Conservation (phyloP, 768 basidiomycete genomes). For the Hygrocybe punicea region DNA sequence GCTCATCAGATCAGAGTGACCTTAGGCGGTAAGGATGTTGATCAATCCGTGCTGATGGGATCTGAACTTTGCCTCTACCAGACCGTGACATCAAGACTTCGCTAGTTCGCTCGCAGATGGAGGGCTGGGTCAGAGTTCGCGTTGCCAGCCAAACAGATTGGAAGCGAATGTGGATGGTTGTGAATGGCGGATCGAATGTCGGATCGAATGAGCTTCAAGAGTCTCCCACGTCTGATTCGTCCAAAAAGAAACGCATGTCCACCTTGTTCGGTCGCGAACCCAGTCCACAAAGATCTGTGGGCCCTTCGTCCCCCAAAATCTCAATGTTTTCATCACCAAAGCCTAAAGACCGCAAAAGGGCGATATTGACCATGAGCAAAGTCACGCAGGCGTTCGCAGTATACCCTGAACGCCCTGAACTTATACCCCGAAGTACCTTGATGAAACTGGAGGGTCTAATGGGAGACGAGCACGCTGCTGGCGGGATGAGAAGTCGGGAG, state of each 20-base stretch:
- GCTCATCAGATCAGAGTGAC: slow-evolving; percentile 86
- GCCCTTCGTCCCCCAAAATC: slow-evolving; percentile 41
- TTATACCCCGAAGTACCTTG: slow-evolving; percentile 84
- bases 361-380: slow-evolving; percentile 63
- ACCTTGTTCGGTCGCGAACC: slow-evolving; percentile 57
- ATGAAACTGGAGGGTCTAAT: slow-evolving; percentile 89
- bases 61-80: slow-evolving; percentile 17
- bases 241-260: slow-evolving; percentile 60
- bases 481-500: slow-evolving; percentile 62
- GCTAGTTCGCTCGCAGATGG: slow-evolving; percentile 69
- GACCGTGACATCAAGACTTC: slow-evolving; percentile 56
- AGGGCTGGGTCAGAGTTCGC: slow-evolving; percentile 88
- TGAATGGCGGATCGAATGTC: slow-evolving; percentile 51
- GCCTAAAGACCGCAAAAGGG: slow-evolving; percentile 69
- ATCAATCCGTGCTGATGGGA: neutral
- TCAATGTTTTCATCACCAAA: slow-evolving; percentile 62
- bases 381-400: slow-evolving; percentile 89
- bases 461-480: slow-evolving; percentile 71
- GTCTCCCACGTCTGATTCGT: slow-evolving; percentile 21
- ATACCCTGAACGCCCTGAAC: slow-evolving; percentile 91
- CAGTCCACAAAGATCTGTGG: slow-evolving; percentile 22
- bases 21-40: slow-evolving; percentile 38
- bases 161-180: slow-evolving; percentile 85
- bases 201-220: slow-evolving; percentile 17
- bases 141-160: slow-evolving; percentile 97